phyloP scores from a whole-genome alignment of 352 stramenopile genomes.

The Pythium volutum region DNA sequence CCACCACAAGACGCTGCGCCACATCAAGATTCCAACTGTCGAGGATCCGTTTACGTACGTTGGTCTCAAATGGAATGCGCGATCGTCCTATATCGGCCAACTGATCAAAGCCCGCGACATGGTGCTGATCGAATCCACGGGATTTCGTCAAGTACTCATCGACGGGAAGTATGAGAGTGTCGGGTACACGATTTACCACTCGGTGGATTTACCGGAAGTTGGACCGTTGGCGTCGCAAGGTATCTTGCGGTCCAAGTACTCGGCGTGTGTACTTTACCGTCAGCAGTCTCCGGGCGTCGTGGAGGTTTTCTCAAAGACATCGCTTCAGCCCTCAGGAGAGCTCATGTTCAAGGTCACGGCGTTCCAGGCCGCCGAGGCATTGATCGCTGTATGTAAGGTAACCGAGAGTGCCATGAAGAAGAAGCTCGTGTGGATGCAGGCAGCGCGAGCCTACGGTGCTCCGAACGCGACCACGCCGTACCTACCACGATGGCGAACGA shows the following conservation, averaged over 20 bases:
- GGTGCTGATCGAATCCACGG: constrained; percentile 46
- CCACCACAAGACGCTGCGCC: constrained; percentile 31
- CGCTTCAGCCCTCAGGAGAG: constrained; percentile 35
- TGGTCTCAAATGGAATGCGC: constrained; percentile 21
- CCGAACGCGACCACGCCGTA: neutral
- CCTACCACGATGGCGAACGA: neutral
- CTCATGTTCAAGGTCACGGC: constrained; percentile 19
- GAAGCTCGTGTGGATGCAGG: constrained; percentile 27
- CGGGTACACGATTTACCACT: constrained; percentile 36
- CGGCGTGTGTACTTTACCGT: constrained; percentile 42
- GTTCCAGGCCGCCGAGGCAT: constrained; percentile 17
- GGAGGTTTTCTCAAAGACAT: constrained; percentile 45
- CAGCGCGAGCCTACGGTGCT: neutral
- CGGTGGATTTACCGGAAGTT: constrained; percentile 32
- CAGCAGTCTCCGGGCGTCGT: constrained; percentile 29
- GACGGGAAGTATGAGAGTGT: constrained; percentile 21
- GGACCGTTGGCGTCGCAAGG: constrained; percentile 28
- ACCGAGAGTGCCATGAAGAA: constrained; percentile 26
- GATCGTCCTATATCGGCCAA: neutral
- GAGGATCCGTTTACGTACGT: constrained; percentile 23
- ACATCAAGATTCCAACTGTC: constrained; percentile 37
- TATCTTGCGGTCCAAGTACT: constrained; percentile 50
- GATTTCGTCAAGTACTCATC: constrained; percentile 5
- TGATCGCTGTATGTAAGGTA: constrained; percentile 26
- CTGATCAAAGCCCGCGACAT: constrained; percentile 41